Percentiles rank a stretch among this genome's conserved stretches.
phyloP scores from a whole-genome alignment of 495 filamentous ascomycete genomes.

The Aspergillus campestris region DNA sequence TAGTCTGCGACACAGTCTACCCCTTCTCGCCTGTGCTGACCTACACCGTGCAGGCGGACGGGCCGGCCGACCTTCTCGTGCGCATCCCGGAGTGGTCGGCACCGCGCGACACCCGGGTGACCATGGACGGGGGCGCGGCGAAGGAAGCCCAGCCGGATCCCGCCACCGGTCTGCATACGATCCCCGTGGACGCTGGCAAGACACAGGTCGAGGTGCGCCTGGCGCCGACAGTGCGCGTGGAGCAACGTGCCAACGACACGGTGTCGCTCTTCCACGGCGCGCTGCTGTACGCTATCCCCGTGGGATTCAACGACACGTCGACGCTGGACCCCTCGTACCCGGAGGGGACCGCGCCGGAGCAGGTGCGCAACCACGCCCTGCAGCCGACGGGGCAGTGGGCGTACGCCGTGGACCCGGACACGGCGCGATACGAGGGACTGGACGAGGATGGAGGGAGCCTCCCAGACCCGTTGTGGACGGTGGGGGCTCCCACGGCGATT shows the following conservation, averaged over 20 bases:
- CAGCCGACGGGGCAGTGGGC: conserved; percentile 6
- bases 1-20: conserved; percentile 39
- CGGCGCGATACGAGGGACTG: not conserved
- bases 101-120: conserved; percentile 11
- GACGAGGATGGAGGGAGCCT: conserved; percentile 7
- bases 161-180: not conserved
- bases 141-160: conserved; percentile 5
- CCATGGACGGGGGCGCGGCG: not conserved
- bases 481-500: conserved; percentile 37
- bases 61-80: conserved; percentile 35
- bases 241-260: conserved; percentile 41
- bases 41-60: conserved; percentile 36
- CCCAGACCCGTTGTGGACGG: conserved; percentile 38
- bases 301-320: conserved; percentile 19
- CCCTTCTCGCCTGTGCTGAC: conserved; percentile 39
- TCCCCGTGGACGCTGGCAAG: not conserved
- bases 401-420: not conserved
- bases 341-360: not conserved
- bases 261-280: conserved; percentile 45
- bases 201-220: conserved; percentile 13
- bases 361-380: conserved; percentile 5
- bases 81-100: conserved; percentile 40
- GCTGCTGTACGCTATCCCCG: conserved; percentile 46
- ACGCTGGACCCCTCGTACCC: not conserved
- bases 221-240: conserved; percentile 15